Conservation (phyloP, 2,329 filamentous ascomycete species). For the Diplodia mutila region DNA sequence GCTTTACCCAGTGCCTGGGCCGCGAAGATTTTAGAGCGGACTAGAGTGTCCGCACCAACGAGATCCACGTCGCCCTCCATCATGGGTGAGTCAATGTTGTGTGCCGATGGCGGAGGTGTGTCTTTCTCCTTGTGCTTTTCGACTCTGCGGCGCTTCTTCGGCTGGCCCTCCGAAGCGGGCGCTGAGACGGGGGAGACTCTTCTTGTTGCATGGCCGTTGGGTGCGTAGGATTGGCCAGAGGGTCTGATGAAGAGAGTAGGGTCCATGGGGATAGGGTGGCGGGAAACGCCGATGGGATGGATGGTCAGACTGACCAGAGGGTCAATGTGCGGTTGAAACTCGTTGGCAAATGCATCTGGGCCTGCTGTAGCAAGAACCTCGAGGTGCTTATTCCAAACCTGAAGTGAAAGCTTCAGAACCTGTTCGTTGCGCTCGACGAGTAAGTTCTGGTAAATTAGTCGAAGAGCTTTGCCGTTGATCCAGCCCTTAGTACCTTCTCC, state of each 20-base stretch:
- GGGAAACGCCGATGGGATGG: conserved; percentile 88
- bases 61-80: conserved; percentile 96
- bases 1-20: conserved; percentile 84
- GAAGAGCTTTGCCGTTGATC: conserved; percentile 86
- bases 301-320: conserved; percentile 83
- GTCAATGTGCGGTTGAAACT: conserved; percentile 75
- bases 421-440: conserved; percentile 87
- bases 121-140: conserved; percentile 68
- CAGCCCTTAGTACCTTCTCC: conserved; percentile 80
- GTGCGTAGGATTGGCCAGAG: conserved; percentile 80
- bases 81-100: conserved; percentile 98
- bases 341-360: conserved; percentile 66
- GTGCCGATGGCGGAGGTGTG: conserved; percentile 60
- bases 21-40: conserved; percentile 86
- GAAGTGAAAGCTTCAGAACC: conserved; percentile 79
- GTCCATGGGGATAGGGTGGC: conserved; percentile 92
- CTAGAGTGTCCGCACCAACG: conserved; percentile 84
- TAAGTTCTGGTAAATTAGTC: conserved; percentile 92
- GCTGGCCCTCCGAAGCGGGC: conserved; percentile 61
- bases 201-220: conserved; percentile 39
- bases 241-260: conserved; percentile 86
- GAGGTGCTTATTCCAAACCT: conserved; percentile 83
- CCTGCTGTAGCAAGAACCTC: conserved; percentile 65
- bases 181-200: conserved; percentile 37
- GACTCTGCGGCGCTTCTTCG: conserved; percentile 80